A percentile compares a stretch with the other conserved stretches of the same genome.
Conservation (phyloP, 768 basidiomycete genomes). For the Mycena haematopus region DNA sequence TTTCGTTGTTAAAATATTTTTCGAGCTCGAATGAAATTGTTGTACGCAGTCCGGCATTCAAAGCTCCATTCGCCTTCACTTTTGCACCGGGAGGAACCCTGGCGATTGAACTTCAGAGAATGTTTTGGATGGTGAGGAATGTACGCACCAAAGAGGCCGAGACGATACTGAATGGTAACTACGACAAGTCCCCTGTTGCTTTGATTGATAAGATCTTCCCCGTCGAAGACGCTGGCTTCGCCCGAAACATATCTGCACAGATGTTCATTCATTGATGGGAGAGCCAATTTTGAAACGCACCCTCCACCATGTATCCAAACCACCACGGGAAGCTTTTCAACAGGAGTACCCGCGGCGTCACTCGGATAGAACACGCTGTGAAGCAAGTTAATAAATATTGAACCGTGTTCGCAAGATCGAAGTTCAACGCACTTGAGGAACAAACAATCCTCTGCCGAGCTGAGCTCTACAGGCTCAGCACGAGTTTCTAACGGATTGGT, state of each 20-base stretch:
- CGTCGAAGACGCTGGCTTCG: conserved; percentile 8
- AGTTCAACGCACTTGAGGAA: conserved; percentile 42
- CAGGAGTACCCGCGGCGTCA: conserved; percentile 27
- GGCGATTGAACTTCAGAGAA: neutral
- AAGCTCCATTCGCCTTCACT: conserved; percentile 35
- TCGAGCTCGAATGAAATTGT: neutral
- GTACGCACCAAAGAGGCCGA: conserved; percentile 26
- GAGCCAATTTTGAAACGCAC: conserved; percentile 9
- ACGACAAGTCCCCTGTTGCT: conserved; percentile 30
- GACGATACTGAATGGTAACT: conserved; percentile 22
- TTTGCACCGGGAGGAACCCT: conserved; percentile 39
- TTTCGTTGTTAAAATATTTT: neutral
- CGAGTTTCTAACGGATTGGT: conserved; percentile 5
- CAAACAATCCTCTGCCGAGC: conserved; percentile 44
- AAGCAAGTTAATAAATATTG: neutral
- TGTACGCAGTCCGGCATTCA: conserved; percentile 40
- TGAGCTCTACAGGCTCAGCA: neutral
- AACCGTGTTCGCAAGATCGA: neutral
- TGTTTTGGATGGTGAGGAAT: neutral
- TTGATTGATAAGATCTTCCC: conserved; percentile 30
- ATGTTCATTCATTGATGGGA: neutral
- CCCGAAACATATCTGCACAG: conserved; percentile 21
- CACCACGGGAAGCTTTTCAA: conserved; percentile 43
- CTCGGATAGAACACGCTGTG: conserved; percentile 45
- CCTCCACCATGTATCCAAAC: conserved; percentile 52